Conservation (phyloP, 306 rosid genomes). For the Quercus aquifolioides region DNA sequence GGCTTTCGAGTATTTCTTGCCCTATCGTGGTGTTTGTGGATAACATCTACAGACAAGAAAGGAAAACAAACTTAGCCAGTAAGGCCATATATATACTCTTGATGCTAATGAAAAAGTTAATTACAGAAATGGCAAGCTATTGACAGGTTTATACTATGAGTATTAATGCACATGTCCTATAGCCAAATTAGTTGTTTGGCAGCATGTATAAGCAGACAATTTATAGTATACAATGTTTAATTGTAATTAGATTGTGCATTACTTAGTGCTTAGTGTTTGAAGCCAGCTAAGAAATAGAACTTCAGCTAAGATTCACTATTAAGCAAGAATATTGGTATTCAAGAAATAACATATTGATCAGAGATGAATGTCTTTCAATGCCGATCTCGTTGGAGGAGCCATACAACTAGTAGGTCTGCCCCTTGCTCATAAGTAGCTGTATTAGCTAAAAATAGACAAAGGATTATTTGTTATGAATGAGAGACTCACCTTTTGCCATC, state of each 20-base stretch:
- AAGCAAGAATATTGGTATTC: background rate
- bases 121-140: background rate
- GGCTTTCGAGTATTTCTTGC: slow-evolving; percentile 23
- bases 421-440: background rate
- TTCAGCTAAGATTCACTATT: background rate
- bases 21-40: slow-evolving; percentile 24
- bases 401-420: too few relatives aligned
- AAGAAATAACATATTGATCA: slow-evolving; percentile 5
- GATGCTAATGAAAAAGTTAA: background rate
- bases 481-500: slow-evolving; percentile 30
- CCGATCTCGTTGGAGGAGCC: too few relatives aligned
- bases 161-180: too few relatives aligned
- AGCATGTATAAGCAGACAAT: too few relatives aligned
- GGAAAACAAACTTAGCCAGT: background rate
- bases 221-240: slow-evolving; percentile 19
- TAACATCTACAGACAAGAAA: slow-evolving; percentile 6
- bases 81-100: background rate
- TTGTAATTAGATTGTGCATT: too few relatives aligned
- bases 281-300: background rate
- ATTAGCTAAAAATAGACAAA: background rate
- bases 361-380: too few relatives aligned
- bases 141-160: too few relatives aligned
- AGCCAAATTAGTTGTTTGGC: too few relatives aligned
- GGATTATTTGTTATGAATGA: background rate
- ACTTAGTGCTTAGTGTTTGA: background rate